These are phyloP conservation scores for Annulohypoxylon nitens DNA, from an alignment of 495 filamentous ascomycete species.

Conservation along the genomic window DNA sequence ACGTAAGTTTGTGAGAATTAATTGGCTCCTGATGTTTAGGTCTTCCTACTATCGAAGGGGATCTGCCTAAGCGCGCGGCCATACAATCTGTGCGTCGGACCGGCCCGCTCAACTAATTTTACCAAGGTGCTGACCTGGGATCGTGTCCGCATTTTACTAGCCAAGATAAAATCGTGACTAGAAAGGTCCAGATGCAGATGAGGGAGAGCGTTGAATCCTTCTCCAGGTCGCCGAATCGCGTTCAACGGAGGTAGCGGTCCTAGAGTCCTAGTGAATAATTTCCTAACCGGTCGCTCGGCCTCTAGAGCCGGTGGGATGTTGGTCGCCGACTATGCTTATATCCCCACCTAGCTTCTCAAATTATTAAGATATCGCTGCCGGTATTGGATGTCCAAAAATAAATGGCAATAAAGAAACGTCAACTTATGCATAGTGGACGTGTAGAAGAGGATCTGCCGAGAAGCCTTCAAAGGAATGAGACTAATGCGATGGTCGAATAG, in stretches of 20 bases:
- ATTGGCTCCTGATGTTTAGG: background rate
- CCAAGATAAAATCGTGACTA: slow-evolving; percentile 10
- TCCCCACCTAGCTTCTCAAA: slow-evolving; percentile 12
- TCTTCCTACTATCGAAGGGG: background rate
- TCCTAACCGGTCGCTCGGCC: slow-evolving; percentile 23
- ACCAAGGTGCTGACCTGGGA: background rate
- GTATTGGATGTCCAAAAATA: slow-evolving; percentile 1
- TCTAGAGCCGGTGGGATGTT: slow-evolving; percentile 6
- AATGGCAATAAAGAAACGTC: background rate
- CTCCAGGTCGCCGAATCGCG: slow-evolving; percentile 19
- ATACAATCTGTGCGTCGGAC: background rate
- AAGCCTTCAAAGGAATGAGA: background rate
- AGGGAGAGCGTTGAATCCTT: background rate
- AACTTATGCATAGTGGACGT: background rate
- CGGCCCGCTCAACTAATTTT: background rate
- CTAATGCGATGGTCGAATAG: background rate
- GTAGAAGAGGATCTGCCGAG: background rate
- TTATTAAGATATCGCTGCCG: background rate
- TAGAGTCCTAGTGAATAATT: slow-evolving; percentile 3
- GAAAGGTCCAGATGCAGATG: slow-evolving; percentile 20
- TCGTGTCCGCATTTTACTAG: background rate
- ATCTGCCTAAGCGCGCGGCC: slow-evolving; percentile 5
- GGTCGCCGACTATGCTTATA: slow-evolving; percentile 28
- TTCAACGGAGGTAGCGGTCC: slow-evolving; percentile 9
- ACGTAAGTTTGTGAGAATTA: background rate